These are phyloP conservation scores for Dactylellina drechsleri DNA, from an alignment of 2,329 filamentous ascomycete species.

Conservation along the genomic window DNA sequence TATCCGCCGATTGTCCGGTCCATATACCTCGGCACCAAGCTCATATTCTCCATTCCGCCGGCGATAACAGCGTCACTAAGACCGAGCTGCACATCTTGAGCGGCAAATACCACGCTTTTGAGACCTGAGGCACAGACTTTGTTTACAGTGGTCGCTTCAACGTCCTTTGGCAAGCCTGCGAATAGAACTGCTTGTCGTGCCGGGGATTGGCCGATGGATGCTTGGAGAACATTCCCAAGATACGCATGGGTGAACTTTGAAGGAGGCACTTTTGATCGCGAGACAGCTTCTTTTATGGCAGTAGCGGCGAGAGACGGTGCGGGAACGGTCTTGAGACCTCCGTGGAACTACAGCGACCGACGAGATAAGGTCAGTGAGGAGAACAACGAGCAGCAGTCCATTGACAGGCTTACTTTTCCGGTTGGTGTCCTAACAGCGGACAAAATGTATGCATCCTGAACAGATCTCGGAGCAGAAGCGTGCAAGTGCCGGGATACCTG, in stretches of 20 bases:
- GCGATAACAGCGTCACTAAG: slow-evolving; percentile 88
- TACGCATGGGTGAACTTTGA: slow-evolving; percentile 90
- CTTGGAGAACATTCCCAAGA: slow-evolving; percentile 95
- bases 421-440: slow-evolving; percentile 90
- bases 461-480: slow-evolving; percentile 66
- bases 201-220: slow-evolving; percentile 84
- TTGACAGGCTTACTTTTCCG: slow-evolving; percentile 73
- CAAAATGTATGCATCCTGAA: slow-evolving; percentile 92
- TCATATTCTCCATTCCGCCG: slow-evolving; percentile 99
- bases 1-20: slow-evolving; percentile 86
- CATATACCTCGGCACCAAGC: slow-evolving; percentile 88
- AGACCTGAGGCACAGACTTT: slow-evolving; percentile 94
- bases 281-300: slow-evolving; percentile 89
- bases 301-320: slow-evolving; percentile 89
- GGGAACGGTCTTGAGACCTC: slow-evolving; percentile 81
- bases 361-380: not conserved
- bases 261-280: slow-evolving; percentile 83
- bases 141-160: slow-evolving; percentile 94
- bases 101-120: slow-evolving; percentile 89
- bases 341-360: slow-evolving; percentile 79
- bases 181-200: slow-evolving; percentile 91
- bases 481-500: slow-evolving; percentile 67
- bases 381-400: not conserved
- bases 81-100: slow-evolving; percentile 93
- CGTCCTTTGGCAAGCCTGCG: slow-evolving; percentile 79